phyloP scores from a whole-genome alignment of 495 filamentous ascomycete species.

The Friedmanniomyces endolithicus region DNA sequence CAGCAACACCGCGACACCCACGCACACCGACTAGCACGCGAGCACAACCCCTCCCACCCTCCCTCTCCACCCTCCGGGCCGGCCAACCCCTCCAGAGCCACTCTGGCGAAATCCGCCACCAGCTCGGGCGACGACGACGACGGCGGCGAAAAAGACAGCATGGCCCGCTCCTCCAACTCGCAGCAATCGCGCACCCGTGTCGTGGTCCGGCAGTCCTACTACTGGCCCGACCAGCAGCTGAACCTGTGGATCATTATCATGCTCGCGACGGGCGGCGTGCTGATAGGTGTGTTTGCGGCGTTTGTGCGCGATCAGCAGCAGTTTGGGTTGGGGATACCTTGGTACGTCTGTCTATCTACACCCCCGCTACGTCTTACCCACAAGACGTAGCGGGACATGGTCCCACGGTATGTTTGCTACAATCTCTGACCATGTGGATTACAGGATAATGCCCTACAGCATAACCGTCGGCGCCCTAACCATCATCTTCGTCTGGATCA shows the following conservation, averaged over 20 bases:
- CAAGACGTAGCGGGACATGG: too few relatives aligned
- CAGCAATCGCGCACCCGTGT: slow-evolving; percentile 5
- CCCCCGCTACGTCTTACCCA: too few relatives aligned
- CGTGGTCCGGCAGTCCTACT: slow-evolving; percentile 53
- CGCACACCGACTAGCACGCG: background rate
- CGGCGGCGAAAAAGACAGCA: too few relatives aligned
- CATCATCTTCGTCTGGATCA: slow-evolving; percentile 31
- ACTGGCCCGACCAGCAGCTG: slow-evolving; percentile 87
- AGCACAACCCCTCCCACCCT: background rate
- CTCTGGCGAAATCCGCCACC: background rate
- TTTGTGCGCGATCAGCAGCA: slow-evolving; percentile 71
- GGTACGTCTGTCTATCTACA: too few relatives aligned
- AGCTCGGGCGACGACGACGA: background rate
- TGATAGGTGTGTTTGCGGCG: slow-evolving; percentile 74
- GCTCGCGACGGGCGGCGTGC: slow-evolving; percentile 60
- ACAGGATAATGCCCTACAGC: slow-evolving; percentile 90
- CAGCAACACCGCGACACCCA: background rate
- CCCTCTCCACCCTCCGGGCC: background rate
- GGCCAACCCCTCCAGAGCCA: background rate
- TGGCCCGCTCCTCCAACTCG: slow-evolving; percentile 18
- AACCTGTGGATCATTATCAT: slow-evolving; percentile 89
- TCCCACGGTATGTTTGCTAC: background rate
- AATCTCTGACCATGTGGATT: background rate
- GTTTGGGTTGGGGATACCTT: slow-evolving; percentile 61
- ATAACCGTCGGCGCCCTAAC: slow-evolving; percentile 40